Conservation (phyloP, 73 alveolate species). For the Loxodes magnus region DNA sequence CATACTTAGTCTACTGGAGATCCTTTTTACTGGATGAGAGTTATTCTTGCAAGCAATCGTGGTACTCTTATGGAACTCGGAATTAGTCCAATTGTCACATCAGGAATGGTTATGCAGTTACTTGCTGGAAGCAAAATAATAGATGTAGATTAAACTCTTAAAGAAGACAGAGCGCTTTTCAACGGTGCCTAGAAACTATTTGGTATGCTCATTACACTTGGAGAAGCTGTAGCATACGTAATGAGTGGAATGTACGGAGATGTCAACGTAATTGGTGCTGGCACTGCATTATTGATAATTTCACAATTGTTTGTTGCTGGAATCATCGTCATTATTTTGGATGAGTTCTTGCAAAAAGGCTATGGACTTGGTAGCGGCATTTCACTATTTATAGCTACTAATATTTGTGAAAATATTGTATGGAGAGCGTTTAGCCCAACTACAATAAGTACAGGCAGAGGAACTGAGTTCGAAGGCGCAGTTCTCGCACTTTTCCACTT, state of each 20-base stretch:
- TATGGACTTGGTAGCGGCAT: slow-evolving; percentile 99
- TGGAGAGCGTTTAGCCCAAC: slow-evolving; percentile 99
- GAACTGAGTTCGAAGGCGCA: slow-evolving; percentile 99
- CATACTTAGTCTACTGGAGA: slow-evolving; percentile 20
- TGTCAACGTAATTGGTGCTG: slow-evolving; percentile 73
- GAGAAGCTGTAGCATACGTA: slow-evolving; percentile 98
- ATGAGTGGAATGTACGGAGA: slow-evolving; percentile 99
- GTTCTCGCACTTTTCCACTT: slow-evolving; percentile 96
- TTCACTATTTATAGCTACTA: slow-evolving; percentile 98
- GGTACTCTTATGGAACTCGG: slow-evolving; percentile 99
- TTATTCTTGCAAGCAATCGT: slow-evolving; percentile 98
- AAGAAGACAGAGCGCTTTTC: slow-evolving; percentile 78
- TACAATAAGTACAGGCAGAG: slow-evolving; percentile 91
- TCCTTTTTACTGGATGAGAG: slow-evolving; percentile 49
- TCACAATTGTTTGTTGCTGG: slow-evolving; percentile 96
- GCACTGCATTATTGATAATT: slow-evolving; percentile 81
- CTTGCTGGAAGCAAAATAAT: slow-evolving; percentile 96
- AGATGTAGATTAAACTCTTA: slow-evolving; percentile 88
- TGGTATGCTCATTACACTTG: slow-evolving; percentile 82
- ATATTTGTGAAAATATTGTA: slow-evolving; percentile 97
- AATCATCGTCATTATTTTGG: slow-evolving; percentile 90
- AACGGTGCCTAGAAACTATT: slow-evolving; percentile 92
- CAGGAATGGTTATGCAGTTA: slow-evolving; percentile 98
- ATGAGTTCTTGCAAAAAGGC: slow-evolving; percentile 82
- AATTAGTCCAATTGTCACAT: slow-evolving; percentile 95